Evolutionary conservation across 1,284 basidiomycete genomes (phyloP).

Genomic region (Pseudozyma thailandica): DNA sequence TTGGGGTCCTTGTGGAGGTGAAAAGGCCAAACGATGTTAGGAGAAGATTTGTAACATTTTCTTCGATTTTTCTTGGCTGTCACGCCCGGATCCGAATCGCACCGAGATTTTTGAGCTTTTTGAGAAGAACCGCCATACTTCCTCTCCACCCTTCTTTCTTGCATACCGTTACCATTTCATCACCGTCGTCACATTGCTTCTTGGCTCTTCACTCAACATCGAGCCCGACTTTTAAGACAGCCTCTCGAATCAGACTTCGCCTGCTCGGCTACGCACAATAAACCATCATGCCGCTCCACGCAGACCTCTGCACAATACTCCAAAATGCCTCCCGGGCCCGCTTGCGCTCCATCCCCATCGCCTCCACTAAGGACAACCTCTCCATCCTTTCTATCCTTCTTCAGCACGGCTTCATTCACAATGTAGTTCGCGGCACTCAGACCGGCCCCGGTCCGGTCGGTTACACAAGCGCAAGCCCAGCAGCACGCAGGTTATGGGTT

Average conservation of each 20-base stretch:
- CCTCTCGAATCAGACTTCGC: not conserved
- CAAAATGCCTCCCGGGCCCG: constrained; percentile 89
- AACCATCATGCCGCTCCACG: constrained; percentile 72
- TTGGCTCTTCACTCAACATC: no score
- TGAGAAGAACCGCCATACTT: constrained; percentile 14
- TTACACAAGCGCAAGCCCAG: constrained; percentile 72
- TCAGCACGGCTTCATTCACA: constrained; percentile 84
- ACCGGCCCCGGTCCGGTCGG: constrained; percentile 74
- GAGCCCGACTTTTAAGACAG: no score
- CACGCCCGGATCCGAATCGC: constrained; percentile 23
- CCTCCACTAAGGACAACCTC: constrained; percentile 83
- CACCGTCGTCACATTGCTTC: not conserved
- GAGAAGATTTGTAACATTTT: not conserved
- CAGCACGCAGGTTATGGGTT: constrained; percentile 76
- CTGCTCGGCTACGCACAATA: not conserved
- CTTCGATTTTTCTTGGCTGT: not conserved
- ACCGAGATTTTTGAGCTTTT: constrained; percentile 29
- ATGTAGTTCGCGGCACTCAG: constrained; percentile 81
- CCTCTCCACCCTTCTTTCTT: not conserved
- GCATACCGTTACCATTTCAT: not conserved
- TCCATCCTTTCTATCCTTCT: constrained; percentile 85
- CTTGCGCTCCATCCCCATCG: constrained; percentile 77
- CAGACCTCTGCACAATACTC: constrained; percentile 80
- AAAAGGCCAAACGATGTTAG: not conserved
- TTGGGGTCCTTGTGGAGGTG: not conserved